Conservation (phyloP, 2,329 filamentous ascomycete species). For the Xylariaceae sp. region DNA sequence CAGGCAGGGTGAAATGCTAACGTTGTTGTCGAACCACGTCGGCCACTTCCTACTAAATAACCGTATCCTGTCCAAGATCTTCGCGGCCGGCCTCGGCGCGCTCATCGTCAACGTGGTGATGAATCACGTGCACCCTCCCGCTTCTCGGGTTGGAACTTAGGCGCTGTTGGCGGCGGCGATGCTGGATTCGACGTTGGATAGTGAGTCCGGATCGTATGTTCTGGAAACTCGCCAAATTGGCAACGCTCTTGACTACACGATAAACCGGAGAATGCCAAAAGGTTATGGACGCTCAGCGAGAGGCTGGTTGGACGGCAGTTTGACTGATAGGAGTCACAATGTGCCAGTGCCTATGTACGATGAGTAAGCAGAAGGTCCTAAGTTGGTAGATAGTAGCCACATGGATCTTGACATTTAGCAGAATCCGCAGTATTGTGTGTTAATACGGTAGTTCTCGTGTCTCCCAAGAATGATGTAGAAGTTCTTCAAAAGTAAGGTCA, state of each 20-base stretch:
- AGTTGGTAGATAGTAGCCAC: neutral
- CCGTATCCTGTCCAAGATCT: conserved; percentile 17
- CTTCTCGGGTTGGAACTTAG: neutral
- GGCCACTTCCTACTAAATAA: conserved; percentile 29
- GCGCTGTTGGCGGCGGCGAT: neutral
- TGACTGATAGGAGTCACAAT: no score
- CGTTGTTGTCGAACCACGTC: conserved; percentile 21
- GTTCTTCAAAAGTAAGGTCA: neutral
- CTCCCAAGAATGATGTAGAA: neutral
- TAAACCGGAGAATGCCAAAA: no score
- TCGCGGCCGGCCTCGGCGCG: conserved; percentile 18
- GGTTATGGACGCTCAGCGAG: no score
- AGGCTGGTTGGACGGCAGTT: no score
- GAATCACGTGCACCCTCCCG: no score
- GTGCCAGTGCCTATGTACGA: neutral
- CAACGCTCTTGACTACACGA: no score
- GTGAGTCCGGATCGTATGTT: neutral
- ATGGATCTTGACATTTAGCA: neutral
- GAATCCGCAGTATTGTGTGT: neutral
- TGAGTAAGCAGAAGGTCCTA: neutral
- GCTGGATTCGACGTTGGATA: neutral
- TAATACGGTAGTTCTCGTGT: neutral
- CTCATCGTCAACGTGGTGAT: no score
- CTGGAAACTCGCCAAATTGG: no score
- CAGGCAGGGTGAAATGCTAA: conserved; percentile 23